These are phyloP conservation scores for Geotrichum bryndzae DNA, from an alignment of 1,139 yeast genomes.

Conservation along the genomic window DNA sequence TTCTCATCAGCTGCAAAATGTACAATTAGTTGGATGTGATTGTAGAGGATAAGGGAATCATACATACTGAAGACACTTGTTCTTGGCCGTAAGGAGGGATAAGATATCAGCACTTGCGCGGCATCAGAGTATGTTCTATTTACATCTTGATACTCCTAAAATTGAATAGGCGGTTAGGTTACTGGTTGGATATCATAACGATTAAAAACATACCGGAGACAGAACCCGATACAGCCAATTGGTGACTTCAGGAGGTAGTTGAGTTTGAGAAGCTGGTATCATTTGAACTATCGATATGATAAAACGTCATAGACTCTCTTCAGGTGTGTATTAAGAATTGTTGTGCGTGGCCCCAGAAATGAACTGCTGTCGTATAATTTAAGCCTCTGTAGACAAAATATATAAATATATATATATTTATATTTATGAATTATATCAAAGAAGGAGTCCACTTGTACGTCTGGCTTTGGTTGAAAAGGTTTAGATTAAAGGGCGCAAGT, in stretches of 20 bases:
- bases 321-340: too few relatives aligned
- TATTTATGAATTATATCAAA: background rate
- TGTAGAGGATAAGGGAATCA: background rate
- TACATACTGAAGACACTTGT: conserved; percentile 55
- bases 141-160: conserved; percentile 12
- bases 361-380: too few relatives aligned
- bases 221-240: conserved; percentile 12
- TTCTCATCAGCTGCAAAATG: conserved; percentile 39
- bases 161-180: background rate
- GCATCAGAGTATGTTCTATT: conserved; percentile 11
- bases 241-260: conserved; percentile 10
- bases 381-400: too few relatives aligned
- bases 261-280: background rate
- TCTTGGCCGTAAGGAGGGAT: conserved; percentile 53
- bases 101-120: conserved; percentile 27
- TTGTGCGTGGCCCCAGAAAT: too few relatives aligned
- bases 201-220: conserved; percentile 3
- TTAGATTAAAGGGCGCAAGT: background rate
- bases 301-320: background rate
- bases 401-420: background rate
- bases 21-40: background rate
- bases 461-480: background rate
- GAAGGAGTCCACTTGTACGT: background rate
- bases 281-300: background rate
- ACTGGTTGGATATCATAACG: background rate